Evolutionary conservation across 768 basidiomycete species (phyloP), one percentile per base, ranked within the genome.

Genomic region (Nevesoporus exiguus): DNA sequence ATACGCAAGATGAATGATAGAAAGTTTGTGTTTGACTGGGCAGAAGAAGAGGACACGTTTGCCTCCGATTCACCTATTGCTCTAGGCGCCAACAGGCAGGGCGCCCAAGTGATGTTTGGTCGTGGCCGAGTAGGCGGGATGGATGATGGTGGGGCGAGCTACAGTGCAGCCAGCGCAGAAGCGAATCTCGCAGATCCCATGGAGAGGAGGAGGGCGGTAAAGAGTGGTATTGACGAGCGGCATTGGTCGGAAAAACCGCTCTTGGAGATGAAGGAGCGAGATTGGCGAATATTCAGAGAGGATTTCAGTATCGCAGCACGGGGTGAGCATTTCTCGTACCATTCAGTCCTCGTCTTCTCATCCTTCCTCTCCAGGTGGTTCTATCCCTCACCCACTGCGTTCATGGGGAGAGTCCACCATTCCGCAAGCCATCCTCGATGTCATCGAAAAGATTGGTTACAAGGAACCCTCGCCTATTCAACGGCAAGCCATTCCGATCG

Each of bases 11-110:
- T 90, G 82, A 92, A 90, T 66, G 93, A 95, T 71, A 85, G 93
- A 72, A 96, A 96, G 73, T 93, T 98, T 67, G 91, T 96, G n/a
- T 99, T 99, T 66, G 97, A 98, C 70, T 99, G 97, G 97, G 94
- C 96, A 66, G 85, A 86, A 46, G 89, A 88, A 69, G 97, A 99
- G 64, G 97, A 99, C 70, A 99, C 97, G 14, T 86, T 90, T 64
- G 76, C 82, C 8, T 83, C 80, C 29, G 90, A 90, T 65, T 82
- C 88, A 15, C 85, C 86, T n/a, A 76, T 81, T 14, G 84, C 84
- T 7, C 79, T 82, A 5, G 88, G 86, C 2, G 79, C 79, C 49
- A 84, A 84, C 51, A 78, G 88, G 25, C 90, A 91, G 67, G 88
- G 88, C 17, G 89, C 90, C 3, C 88, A 90, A 63, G 83, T 92